These are phyloP conservation scores for Trichoderma atroviride DNA, from an alignment of 2,329 filamentous ascomycete genomes.

Conservation along the genomic window DNA sequence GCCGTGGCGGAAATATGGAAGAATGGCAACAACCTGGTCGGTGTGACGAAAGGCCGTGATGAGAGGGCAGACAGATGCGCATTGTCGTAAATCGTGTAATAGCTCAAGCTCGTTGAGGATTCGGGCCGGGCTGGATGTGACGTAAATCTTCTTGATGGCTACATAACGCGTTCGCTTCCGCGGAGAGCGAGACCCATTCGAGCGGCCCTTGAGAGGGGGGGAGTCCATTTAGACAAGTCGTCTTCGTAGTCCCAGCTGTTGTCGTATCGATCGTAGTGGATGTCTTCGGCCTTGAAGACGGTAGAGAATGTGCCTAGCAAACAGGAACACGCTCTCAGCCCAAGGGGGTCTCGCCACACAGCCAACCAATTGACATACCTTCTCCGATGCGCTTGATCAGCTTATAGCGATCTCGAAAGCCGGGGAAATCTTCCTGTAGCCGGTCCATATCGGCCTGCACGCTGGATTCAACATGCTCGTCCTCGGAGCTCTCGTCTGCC, in stretches of 20 bases:
- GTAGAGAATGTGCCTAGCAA: conserved; percentile 89
- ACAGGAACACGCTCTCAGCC: not conserved
- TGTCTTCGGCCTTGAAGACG: conserved; percentile 96
- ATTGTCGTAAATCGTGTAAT: conserved; percentile 81
- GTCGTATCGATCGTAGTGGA: conserved; percentile 78
- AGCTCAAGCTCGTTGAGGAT: conserved; percentile 97
- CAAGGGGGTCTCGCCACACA: not conserved
- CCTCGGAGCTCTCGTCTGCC: conserved; percentile 54
- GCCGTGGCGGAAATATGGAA: conserved; percentile 93
- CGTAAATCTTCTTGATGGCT: conserved; percentile 99
- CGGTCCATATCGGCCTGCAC: conserved; percentile 86
- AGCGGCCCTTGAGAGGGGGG: conserved; percentile 63
- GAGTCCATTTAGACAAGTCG: conserved; percentile 67
- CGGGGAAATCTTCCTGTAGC: conserved; percentile 78
- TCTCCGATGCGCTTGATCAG: conserved; percentile 97
- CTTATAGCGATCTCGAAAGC: conserved; percentile 81
- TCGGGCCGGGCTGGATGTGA: conserved; percentile 89
- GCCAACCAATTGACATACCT: conserved; percentile 55
- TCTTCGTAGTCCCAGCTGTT: conserved; percentile 84
- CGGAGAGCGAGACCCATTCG: conserved; percentile 38
- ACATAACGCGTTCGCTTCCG: conserved; percentile 69
- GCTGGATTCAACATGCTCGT: conserved; percentile 65
- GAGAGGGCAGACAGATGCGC: conserved; percentile 84
- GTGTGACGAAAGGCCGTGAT: conserved; percentile 95
- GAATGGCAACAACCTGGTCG: conserved; percentile 91